These are phyloP conservation scores for Erysimum cheiri DNA, from an alignment of 441 rosid genomes.

Conservation along the genomic window DNA sequence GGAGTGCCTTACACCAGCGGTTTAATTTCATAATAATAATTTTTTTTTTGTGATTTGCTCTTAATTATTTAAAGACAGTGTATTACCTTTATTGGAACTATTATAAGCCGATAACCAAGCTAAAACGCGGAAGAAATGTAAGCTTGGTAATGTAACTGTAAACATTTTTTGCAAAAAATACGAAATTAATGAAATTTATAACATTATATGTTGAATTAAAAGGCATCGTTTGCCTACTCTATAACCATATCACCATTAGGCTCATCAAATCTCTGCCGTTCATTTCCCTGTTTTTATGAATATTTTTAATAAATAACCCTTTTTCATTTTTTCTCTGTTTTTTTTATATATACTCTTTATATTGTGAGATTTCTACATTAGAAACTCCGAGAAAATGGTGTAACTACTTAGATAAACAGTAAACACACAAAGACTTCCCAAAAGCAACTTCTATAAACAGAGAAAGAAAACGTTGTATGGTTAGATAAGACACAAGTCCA, in stretches of 20 bases:
- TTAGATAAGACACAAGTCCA: background rate
- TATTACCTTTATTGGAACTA: constrained; percentile 13
- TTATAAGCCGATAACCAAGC: constrained; percentile 30
- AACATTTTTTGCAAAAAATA: background rate
- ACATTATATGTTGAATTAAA: background rate
- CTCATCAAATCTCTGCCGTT: constrained; percentile 23
- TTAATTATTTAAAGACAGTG: constrained; percentile 10
- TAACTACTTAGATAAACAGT: background rate
- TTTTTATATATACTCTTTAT: too few species aligned
- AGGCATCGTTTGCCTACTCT: background rate
- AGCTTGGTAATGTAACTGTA: constrained; percentile 11
- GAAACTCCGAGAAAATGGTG: too few species aligned
- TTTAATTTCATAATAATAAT: constrained; percentile 29
- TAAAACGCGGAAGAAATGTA: constrained; percentile 30
- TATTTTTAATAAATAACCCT: too few species aligned
- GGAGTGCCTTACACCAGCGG: constrained; percentile 64
- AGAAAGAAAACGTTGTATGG: background rate
- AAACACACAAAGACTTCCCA: constrained; percentile 19
- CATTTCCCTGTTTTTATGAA: background rate
- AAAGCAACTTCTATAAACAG: background rate
- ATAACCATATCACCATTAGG: background rate
- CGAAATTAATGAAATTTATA: background rate
- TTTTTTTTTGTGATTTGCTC: background rate
- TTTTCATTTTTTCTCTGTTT: too few species aligned
- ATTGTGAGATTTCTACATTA: too few species aligned